Conservation (phyloP, 208 protist genomes). For the Trypanosoma theileri region DNA sequence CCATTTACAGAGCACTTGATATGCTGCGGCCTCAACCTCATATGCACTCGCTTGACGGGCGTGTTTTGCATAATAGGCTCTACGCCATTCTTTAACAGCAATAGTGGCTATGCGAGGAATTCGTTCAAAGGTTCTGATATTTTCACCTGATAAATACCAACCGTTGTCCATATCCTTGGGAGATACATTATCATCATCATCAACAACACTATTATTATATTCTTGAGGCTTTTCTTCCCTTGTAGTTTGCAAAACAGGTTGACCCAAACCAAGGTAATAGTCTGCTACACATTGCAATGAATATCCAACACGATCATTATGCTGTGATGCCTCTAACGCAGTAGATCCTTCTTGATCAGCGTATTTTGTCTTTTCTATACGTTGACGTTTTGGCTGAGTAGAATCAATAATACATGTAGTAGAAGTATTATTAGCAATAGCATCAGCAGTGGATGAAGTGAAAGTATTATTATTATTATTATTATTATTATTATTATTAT, state of each 20-base stretch:
- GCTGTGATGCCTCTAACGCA: conserved; percentile 7
- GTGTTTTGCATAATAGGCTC: conserved; percentile 47
- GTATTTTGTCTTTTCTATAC: not conserved
- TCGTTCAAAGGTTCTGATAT: conserved; percentile 18
- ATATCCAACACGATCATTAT: conserved; percentile 39
- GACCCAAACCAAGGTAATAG: conserved; percentile 36
- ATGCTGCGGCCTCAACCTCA: conserved; percentile 41
- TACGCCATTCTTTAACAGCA: conserved; percentile 53
- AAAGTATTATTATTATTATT: too few relatives aligned
- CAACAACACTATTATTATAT: not conserved
- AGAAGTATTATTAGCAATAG: not conserved
- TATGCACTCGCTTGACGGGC: conserved; percentile 48
- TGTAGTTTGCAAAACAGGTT: not conserved
- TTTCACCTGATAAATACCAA: not conserved
- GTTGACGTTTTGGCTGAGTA: not conserved
- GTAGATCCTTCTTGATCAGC: not conserved
- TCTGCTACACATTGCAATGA: conserved; percentile 34
- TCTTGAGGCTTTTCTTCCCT: not conserved
- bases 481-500: too few relatives aligned
- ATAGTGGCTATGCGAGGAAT: conserved; percentile 48
- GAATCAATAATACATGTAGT: not conserved
- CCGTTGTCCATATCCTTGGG: not conserved
- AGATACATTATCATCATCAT: conserved; percentile 3
- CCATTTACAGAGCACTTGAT: not conserved
- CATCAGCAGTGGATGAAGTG: too few relatives aligned